phyloP scores from a whole-genome alignment of 495 filamentous ascomycete genomes.

The Trichoderma virens region DNA sequence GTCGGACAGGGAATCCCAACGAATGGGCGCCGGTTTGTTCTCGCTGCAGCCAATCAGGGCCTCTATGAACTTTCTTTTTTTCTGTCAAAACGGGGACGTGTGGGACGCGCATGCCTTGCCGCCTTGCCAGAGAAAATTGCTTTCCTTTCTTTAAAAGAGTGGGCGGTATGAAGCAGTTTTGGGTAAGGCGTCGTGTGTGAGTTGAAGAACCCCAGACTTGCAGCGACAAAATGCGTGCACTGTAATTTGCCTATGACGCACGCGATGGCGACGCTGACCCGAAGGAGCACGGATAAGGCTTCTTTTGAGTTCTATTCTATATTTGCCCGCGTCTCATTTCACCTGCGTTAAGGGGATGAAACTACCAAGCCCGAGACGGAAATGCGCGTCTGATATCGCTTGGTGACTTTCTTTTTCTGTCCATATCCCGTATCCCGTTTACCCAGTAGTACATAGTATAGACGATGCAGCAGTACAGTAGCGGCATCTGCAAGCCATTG shows the following conservation, averaged over 20 bases:
- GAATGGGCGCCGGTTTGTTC: slow-evolving; percentile 7
- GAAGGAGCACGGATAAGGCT: too few relatives aligned
- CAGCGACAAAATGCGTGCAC: background rate
- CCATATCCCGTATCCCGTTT: too few relatives aligned
- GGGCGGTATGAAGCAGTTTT: background rate
- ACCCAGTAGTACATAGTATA: too few relatives aligned
- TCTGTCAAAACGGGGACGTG: background rate
- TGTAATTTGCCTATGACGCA: background rate
- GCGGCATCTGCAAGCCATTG: too few relatives aligned
- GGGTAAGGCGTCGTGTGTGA: slow-evolving; percentile 1
- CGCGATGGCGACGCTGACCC: background rate
- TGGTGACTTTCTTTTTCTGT: too few relatives aligned
- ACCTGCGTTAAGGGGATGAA: too few relatives aligned
- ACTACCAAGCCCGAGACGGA: too few relatives aligned
- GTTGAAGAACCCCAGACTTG: background rate
- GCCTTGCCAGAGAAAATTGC: background rate
- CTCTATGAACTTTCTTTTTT: too few relatives aligned
- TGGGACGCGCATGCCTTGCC: slow-evolving; percentile 6
- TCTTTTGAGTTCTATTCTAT: too few relatives aligned
- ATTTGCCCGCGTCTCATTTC: too few relatives aligned
- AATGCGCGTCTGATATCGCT: too few relatives aligned
- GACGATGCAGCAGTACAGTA: too few relatives aligned
- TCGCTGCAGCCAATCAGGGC: background rate
- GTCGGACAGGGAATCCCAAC: background rate
- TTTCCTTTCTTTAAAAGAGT: background rate